Base-by-base conservation (phyloP, 345 rosid genomes). In the Melastoma malabathricum region DNA sequence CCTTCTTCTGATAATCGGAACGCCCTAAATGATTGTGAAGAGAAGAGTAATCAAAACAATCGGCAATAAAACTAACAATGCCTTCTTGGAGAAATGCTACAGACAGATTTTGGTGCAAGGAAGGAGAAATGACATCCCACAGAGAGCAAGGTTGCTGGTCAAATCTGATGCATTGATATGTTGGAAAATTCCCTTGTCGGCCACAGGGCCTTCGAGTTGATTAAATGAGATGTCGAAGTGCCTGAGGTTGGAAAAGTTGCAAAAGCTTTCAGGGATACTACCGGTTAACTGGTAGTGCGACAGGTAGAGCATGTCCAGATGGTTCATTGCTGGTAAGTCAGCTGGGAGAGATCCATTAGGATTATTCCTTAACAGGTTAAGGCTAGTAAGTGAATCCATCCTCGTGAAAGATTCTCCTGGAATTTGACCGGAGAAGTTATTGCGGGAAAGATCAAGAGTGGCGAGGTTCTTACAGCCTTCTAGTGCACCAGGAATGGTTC, bases 371-470 rank as follows among this genome's bases (percentile, higher is more conserved):
- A 93, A 85, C 52, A 84, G 78, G 61, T 79, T 89, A 66, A 89
- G 57, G 66, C 62, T 73, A 50, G 44, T 62, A 49, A 89, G 68
- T 64, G 55, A 49, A 29, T 58, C 68, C 72, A 72, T 70, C 22
- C 47, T 64, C 48, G 59, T 53, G 19, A 78, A 81, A 51, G 61
- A 76, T 51, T 67, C 68, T 15, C 54, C 64, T 10, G 77, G 71
- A 53, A 84, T 68, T 18, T 67, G 52, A 55, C 85, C 89, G 1
- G 89, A 75, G 43, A 85, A 67, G 43, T 70, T 75, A 56, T 89
- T 89, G 43, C 74, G 60, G 1, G 95, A 89, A 38, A 89, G 74
- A 67, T 85, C 87, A 51, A 89, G 85, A 19, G 66, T 75, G 65
- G 74, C 62, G 51, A 83, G 55, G 56, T 85, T 89, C 64, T 65